Conservation (phyloP, 768 basidiomycete species). For the Boletus tylopilopsis region DNA sequence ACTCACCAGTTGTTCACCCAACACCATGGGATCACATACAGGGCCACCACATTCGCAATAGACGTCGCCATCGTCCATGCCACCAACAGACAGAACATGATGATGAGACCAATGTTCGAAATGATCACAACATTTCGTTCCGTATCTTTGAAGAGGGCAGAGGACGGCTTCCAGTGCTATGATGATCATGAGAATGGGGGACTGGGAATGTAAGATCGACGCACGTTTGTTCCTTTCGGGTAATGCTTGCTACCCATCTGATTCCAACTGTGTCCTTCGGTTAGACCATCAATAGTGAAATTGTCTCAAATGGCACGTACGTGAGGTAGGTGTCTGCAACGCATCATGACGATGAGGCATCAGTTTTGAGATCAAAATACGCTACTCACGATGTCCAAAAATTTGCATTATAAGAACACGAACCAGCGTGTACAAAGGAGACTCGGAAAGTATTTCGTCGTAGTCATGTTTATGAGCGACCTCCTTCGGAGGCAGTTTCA, state of each 20-base stretch:
- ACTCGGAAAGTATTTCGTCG: neutral
- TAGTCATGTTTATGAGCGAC: neutral
- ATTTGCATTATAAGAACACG: neutral
- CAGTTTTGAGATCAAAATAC: neutral
- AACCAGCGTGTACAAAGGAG: neutral
- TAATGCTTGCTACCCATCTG: neutral
- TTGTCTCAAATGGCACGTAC: neutral
- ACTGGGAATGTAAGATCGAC: neutral
- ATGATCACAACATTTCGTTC: neutral
- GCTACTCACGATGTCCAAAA: neutral
- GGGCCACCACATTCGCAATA: neutral
- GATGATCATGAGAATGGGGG: neutral
- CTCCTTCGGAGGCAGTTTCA: neutral
- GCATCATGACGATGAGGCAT: neutral
- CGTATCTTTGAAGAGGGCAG: neutral
- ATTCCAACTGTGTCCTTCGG: neutral
- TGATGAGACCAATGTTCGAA: neutral
- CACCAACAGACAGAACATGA: neutral
- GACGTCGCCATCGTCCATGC: neutral
- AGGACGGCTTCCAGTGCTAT: neutral
- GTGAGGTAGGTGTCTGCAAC: neutral
- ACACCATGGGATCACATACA: neutral
- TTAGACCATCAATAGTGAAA: neutral
- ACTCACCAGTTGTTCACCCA: neutral
- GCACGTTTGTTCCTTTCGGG: neutral